Evolutionary conservation across 768 basidiomycete species (phyloP).

Genomic region (Pisolithus orientalis): DNA sequence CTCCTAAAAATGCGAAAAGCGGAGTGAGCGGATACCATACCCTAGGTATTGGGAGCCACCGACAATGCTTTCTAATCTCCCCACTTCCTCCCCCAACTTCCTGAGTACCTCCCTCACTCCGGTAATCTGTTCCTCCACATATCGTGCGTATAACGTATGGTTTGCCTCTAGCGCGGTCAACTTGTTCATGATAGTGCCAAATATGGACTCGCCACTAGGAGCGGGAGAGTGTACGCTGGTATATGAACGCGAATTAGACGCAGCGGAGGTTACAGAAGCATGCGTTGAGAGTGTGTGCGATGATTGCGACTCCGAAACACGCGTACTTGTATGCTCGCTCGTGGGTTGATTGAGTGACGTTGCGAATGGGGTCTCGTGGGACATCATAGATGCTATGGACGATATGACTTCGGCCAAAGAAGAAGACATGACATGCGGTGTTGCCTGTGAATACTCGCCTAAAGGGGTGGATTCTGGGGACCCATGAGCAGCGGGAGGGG

Average conservation of each 20-base stretch:
- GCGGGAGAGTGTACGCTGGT: conserved; percentile 2
- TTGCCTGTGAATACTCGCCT: background rate
- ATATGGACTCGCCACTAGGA: conserved; percentile 78
- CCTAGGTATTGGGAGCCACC: conserved; percentile 22
- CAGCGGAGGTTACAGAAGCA: background rate
- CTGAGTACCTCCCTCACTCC: conserved; percentile 70
- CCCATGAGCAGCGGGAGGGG: background rate
- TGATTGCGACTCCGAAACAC: conserved; percentile 3
- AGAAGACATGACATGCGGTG: conserved; percentile 3
- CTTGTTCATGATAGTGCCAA: conserved; percentile 93
- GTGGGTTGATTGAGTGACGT: background rate
- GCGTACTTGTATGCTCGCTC: conserved; percentile 1
- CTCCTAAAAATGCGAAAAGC: conserved; percentile 36
- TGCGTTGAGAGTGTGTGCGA: conserved; percentile 3
- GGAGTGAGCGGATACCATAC: background rate
- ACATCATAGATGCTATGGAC: conserved; percentile 5
- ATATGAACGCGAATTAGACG: background rate
- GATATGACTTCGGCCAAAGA: conserved; percentile 20
- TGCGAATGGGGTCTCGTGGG: background rate
- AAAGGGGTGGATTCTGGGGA: background rate
- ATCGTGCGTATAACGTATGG: conserved; percentile 75
- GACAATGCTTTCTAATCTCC: conserved; percentile 69
- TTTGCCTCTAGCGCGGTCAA: conserved; percentile 81
- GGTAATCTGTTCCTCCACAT: conserved; percentile 84
- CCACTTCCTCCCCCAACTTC: conserved; percentile 71